Percentiles rank a stretch among this genome's conserved stretches.
These are phyloP conservation scores for Oryza australiensis DNA, from an alignment of 176 grass and related monocot genomes.

Conservation along the genomic window DNA sequence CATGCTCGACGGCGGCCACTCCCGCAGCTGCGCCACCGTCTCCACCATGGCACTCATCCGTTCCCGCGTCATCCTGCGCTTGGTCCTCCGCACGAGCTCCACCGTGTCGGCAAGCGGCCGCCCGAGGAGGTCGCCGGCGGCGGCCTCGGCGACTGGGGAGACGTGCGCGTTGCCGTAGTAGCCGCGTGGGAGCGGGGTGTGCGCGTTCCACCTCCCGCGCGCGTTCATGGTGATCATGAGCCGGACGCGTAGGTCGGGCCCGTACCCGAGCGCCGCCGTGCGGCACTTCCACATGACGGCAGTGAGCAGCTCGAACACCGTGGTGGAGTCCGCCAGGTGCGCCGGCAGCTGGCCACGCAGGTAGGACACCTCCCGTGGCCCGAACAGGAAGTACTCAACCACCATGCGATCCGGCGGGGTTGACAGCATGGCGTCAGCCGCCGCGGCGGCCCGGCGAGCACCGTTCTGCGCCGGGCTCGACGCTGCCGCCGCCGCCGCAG, in stretches of 20 bases:
- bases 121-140: conserved; percentile 10
- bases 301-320: conserved; percentile 33
- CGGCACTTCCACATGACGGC: conserved; percentile 48
- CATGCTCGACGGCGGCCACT: conserved; percentile 21
- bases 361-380: conserved; percentile 20
- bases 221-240: conserved; percentile 52
- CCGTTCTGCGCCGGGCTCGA: background rate
- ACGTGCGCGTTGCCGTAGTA: conserved; percentile 48
- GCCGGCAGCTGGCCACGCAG: background rate
- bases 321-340: background rate
- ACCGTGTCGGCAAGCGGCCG: conserved; percentile 27
- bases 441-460: background rate
- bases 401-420: conserved; percentile 20
- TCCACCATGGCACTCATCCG: conserved; percentile 31
- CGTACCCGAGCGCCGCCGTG: conserved; percentile 28
- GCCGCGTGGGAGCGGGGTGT: conserved; percentile 18
- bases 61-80: conserved; percentile 30
- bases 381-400: conserved; percentile 44
- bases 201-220: conserved; percentile 34
- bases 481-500: background rate
- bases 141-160: conserved; percentile 24
- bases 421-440: conserved; percentile 34
- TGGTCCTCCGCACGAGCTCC: conserved; percentile 35
- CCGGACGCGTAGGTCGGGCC: background rate
- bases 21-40: background rate